These are phyloP conservation scores for Penicillium waksmanii DNA, from an alignment of 495 filamentous ascomycete genomes.

Conservation along the genomic window DNA sequence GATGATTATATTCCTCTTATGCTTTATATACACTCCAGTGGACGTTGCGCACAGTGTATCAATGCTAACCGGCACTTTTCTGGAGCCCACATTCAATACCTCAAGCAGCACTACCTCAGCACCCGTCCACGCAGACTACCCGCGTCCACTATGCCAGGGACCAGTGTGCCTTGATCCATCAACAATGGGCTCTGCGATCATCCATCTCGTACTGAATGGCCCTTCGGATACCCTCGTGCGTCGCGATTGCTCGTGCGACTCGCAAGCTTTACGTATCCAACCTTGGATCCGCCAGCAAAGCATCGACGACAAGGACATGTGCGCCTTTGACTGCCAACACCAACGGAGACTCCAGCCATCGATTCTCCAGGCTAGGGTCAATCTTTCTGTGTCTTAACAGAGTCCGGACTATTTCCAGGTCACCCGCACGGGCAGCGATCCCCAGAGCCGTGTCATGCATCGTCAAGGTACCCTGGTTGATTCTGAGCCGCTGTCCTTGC, in stretches of 20 bases:
- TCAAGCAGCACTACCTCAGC: neutral
- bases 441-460: conserved; percentile 15
- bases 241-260: neutral
- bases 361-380: conserved; percentile 14
- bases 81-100: neutral
- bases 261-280: too few relatives aligned
- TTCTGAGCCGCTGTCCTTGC: neutral
- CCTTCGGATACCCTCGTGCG: neutral
- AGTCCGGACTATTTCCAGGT: conserved; percentile 15
- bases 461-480: conserved; percentile 16
- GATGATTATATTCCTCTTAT: too few relatives aligned
- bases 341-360: neutral
- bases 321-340: too few relatives aligned
- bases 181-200: neutral
- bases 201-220: neutral
- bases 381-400: conserved; percentile 11
- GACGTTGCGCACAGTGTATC: neutral
- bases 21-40: too few relatives aligned
- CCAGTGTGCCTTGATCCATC: neutral
- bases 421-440: conserved; percentile 14
- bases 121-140: neutral
- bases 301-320: too few relatives aligned
- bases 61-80: neutral
- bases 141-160: neutral
- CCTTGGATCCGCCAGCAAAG: too few relatives aligned